Evolutionary conservation across 2,329 filamentous ascomycete species (phyloP).

Genomic region (Taxawa tesnikishii): DNA sequence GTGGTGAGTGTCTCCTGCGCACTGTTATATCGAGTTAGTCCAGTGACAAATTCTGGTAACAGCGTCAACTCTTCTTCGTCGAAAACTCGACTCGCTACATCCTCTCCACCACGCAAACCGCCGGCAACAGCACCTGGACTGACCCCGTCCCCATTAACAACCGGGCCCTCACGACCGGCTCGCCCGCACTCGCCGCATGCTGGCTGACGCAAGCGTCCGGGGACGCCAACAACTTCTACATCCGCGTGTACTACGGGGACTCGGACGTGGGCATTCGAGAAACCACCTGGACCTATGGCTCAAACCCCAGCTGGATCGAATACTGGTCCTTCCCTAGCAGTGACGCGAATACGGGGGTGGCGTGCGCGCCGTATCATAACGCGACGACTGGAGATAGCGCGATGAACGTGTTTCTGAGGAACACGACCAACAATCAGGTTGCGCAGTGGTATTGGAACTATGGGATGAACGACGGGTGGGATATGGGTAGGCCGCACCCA

Average conservation of each 20-base stretch:
- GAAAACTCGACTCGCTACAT: background rate
- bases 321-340: background rate
- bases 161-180: background rate
- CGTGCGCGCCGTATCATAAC: background rate
- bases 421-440: background rate
- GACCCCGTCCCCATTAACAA: background rate
- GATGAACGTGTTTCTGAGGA: background rate
- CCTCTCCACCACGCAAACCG: background rate
- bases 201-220: background rate
- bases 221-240: background rate
- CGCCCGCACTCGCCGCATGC: background rate
- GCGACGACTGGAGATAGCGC: background rate
- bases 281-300: background rate
- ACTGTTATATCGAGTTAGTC: no score
- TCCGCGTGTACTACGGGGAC: background rate
- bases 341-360: background rate
- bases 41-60: no score
- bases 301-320: background rate
- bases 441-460: background rate
- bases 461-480: background rate
- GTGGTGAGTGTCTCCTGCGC: no score
- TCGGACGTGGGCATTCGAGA: background rate
- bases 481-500: background rate
- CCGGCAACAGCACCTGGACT: background rate
- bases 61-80: background rate